phyloP scores from a whole-genome alignment of 2,329 filamentous ascomycete genomes.

The Aspergillus pseudotamarii region DNA sequence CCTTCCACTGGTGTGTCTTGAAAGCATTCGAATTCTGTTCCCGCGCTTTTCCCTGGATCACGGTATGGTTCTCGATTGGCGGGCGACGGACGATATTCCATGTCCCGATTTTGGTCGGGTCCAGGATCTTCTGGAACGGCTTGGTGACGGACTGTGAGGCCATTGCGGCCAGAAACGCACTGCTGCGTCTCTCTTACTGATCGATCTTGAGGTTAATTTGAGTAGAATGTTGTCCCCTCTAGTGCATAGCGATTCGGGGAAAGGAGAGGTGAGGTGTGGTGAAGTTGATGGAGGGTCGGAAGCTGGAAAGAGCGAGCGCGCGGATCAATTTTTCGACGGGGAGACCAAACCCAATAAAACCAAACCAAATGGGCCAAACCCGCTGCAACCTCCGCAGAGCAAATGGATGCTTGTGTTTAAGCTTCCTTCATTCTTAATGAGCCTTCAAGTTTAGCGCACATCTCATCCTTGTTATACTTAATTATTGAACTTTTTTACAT shows the following conservation, averaged over 20 bases:
- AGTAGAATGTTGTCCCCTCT: constrained; percentile 16
- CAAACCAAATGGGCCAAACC: constrained; percentile 15
- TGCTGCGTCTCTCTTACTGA: constrained; percentile 16
- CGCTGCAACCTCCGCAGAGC: constrained; percentile 11
- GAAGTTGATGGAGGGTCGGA: constrained; percentile 19
- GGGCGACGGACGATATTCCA: constrained; percentile 41
- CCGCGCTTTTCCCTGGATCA: constrained; percentile 47
- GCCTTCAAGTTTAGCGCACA: neutral
- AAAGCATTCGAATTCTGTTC: constrained; percentile 47
- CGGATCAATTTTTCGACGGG: constrained; percentile 41
- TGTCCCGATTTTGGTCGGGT: constrained; percentile 43
- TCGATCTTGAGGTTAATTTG: neutral
- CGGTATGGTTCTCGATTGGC: constrained; percentile 34
- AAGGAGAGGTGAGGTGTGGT: constrained; percentile 16
- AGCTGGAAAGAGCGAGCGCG: constrained; percentile 22
- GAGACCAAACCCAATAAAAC: constrained; percentile 11
- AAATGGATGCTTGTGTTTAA: constrained; percentile 3
- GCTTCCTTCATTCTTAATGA: neutral
- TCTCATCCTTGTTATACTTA: neutral
- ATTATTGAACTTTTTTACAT: neutral
- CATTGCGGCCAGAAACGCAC: constrained; percentile 35
- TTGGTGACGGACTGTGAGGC: constrained; percentile 32
- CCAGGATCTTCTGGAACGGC: constrained; percentile 40
- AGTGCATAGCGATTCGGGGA: constrained; percentile 23
- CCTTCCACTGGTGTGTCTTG: constrained; percentile 39